phyloP scores from a whole-genome alignment of 805 yeast genomes.

The Starmerella sirachaensis region DNA sequence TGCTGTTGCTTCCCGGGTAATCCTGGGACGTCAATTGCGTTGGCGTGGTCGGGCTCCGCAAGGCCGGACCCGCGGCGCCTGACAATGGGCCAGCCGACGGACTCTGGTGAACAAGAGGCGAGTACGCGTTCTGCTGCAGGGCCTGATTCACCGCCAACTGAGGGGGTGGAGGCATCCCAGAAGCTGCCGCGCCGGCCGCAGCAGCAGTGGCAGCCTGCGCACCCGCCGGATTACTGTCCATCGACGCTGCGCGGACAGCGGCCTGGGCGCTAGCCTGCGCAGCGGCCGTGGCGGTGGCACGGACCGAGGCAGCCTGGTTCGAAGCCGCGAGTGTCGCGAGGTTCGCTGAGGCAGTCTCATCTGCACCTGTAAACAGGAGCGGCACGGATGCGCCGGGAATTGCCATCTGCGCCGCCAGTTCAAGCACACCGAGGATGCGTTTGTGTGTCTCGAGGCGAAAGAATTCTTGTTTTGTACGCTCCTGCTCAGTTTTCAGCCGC shows the following conservation, averaged over 20 bases:
- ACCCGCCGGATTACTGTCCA: background rate
- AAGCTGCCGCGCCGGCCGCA: constrained; percentile 19
- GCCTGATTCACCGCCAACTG: constrained; percentile 15
- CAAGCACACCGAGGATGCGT: constrained; percentile 49
- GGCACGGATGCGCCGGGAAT: constrained; percentile 53
- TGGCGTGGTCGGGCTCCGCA: constrained; percentile 2
- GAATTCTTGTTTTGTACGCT: constrained; percentile 68
- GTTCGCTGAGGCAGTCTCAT: constrained; percentile 6
- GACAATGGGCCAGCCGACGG: constrained; percentile 6
- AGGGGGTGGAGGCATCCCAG: constrained; percentile 18
- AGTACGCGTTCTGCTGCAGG: constrained; percentile 7
- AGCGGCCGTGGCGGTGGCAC: constrained; percentile 16
- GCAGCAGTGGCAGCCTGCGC: constrained; percentile 16
- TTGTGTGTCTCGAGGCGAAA: constrained; percentile 53
- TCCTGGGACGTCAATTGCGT: background rate
- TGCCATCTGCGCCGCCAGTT: constrained; percentile 46
- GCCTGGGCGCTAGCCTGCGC: constrained; percentile 18
- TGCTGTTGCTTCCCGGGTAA: too few species aligned
- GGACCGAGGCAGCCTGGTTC: background rate
- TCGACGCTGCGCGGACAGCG: constrained; percentile 2
- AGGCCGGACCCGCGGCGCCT: background rate
- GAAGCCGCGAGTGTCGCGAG: background rate
- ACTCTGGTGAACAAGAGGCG: constrained; percentile 15
- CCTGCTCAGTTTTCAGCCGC: constrained; percentile 56
- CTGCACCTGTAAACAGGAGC: constrained; percentile 4